phyloP scores from a whole-genome alignment of 305 asterid species.

The Solanum chacoense region DNA sequence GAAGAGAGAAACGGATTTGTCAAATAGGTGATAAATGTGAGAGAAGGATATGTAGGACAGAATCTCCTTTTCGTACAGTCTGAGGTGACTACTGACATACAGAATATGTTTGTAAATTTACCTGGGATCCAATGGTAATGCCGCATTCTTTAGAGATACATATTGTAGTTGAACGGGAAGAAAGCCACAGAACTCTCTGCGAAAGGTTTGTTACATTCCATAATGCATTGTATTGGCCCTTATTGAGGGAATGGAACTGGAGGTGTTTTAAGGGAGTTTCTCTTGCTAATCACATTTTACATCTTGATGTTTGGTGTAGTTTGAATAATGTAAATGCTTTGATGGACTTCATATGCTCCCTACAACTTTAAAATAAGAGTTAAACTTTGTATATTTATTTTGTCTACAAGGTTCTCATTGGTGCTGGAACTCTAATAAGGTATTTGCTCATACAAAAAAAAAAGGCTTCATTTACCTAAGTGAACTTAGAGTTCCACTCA shows the following conservation, averaged over 20 bases:
- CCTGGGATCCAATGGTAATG: neutral
- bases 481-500: neutral
- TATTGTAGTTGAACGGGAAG: neutral
- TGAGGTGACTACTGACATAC: neutral
- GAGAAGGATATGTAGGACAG: neutral
- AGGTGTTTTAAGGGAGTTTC: neutral
- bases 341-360: neutral
- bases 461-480: neutral
- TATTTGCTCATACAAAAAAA: neutral
- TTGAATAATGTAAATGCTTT: neutral
- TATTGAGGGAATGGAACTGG: neutral
- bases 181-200: neutral
- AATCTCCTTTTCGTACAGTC: neutral
- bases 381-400: neutral
- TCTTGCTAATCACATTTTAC: neutral
- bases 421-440: neutral
- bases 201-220: neutral
- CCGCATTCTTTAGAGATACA: neutral
- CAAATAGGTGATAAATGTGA: neutral
- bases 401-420: neutral
- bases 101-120: neutral
- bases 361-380: neutral
- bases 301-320: neutral
- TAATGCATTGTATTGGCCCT: neutral
- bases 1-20: neutral